Percentiles rank a stretch among this genome's conserved stretches.
Evolutionary conservation across 2,329 filamentous ascomycete genomes (phyloP).

Genomic region (Fusarium pseudograminearum): DNA sequence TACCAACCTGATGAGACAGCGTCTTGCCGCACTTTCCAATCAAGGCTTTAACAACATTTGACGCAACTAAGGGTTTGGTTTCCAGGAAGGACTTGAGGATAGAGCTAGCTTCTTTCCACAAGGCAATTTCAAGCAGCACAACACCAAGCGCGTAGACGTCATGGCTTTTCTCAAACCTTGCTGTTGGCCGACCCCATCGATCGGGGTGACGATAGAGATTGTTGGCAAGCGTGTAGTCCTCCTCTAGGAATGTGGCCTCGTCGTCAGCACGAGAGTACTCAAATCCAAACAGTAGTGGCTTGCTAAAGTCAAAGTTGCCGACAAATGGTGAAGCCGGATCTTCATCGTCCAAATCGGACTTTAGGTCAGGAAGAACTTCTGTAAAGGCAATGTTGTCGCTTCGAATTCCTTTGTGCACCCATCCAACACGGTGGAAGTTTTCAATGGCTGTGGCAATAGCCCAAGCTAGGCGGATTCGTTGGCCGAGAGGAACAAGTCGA

Average conservation of each 20-base stretch:
- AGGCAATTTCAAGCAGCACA: not conserved
- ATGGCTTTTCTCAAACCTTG: not conserved
- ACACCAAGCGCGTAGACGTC: not conserved
- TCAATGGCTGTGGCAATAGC: no score
- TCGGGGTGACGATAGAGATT: conserved; percentile 2
- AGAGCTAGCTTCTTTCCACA: not conserved
- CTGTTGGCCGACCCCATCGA: not conserved
- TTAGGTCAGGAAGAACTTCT: no score
- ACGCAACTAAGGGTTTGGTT: not conserved
- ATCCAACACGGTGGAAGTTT: no score
- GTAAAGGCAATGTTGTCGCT: no score
- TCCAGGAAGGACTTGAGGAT: not conserved
- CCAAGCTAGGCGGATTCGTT: rapidly evolving
- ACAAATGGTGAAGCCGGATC: not conserved
- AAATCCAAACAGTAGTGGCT: not conserved
- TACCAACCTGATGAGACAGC: conserved; percentile 2
- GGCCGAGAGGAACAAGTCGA: no score
- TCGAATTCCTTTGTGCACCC: no score
- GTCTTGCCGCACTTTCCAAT: not conserved
- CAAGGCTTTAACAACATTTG: not conserved
- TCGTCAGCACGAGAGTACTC: not conserved
- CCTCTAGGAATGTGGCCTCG: not conserved
- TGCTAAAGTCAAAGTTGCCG: not conserved
- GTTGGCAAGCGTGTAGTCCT: not conserved
- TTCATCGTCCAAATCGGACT: no score